phyloP scores from a whole-genome alignment of 2,329 filamentous ascomycete species.

The Sarocladium strictum region DNA sequence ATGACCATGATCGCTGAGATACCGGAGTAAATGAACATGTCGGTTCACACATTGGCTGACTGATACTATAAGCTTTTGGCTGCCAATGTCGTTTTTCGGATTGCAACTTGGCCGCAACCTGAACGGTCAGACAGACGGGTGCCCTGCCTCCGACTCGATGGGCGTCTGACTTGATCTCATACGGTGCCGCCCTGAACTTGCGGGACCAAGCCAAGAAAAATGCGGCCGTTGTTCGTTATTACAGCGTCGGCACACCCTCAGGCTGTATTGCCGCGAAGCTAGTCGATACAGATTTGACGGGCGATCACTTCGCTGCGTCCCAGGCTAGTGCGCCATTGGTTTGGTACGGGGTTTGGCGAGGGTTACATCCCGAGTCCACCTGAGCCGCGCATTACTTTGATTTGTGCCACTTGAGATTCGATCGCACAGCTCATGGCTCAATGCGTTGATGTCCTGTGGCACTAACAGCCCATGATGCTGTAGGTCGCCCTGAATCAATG shows the following conservation, averaged over 20 bases:
- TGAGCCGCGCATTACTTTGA: neutral
- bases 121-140: neutral
- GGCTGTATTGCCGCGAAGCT: neutral
- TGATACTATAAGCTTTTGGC: too few species aligned
- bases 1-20: too few species aligned
- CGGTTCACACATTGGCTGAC: too few species aligned
- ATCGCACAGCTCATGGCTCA: too few species aligned
- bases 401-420: neutral
- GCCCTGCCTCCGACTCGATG: too few species aligned
- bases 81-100: neutral
- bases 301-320: conserved; percentile 1
- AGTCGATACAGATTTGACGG: conserved; percentile 7
- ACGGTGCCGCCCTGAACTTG: neutral
- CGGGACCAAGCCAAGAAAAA: neutral
- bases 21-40: too few species aligned
- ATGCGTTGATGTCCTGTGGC: too few species aligned
- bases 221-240: neutral
- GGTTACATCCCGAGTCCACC: conserved; percentile 8
- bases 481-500: too few species aligned
- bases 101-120: too few species aligned
- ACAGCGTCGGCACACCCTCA: neutral
- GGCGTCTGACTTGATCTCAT: neutral
- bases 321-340: neutral
- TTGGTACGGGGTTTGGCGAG: conserved; percentile 5
- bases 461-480: too few species aligned